These are phyloP conservation scores for Scheffersomyces stambukii DNA, from an alignment of 1,139 yeast genomes.

Conservation along the genomic window DNA sequence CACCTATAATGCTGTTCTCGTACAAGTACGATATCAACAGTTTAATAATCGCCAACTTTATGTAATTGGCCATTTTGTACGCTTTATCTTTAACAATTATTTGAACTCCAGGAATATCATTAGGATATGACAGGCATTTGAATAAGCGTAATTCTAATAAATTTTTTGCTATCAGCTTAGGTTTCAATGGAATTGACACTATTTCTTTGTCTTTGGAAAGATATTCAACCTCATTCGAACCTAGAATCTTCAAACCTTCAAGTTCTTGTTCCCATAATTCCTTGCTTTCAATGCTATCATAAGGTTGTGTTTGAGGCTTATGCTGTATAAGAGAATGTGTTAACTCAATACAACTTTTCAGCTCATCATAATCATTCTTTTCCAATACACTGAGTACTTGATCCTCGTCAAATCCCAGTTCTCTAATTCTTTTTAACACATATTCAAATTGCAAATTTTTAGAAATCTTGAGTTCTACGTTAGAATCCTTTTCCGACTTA, in stretches of 20 bases:
- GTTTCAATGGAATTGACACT: conserved; percentile 28
- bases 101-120: conserved; percentile 58
- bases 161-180: conserved; percentile 23
- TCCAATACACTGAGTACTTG: conserved; percentile 52
- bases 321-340: conserved; percentile 35
- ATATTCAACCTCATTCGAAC: conserved; percentile 18
- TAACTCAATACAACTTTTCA: conserved; percentile 47
- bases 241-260: conserved; percentile 58
- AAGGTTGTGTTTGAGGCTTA: too few relatives aligned
- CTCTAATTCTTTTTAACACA: conserved; percentile 49
- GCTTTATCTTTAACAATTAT: conserved; percentile 44
- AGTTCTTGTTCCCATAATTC: conserved; percentile 73
- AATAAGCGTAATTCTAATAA: conserved; percentile 48
- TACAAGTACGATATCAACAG: conserved; percentile 40
- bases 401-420: conserved; percentile 68
- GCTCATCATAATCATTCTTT: conserved; percentile 41
- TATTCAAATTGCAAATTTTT: conserved; percentile 37
- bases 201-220: conserved; percentile 20
- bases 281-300: conserved; percentile 6
- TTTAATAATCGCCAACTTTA: conserved; percentile 60
- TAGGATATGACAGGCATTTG: conserved; percentile 54
- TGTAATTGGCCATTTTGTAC: conserved; percentile 65
- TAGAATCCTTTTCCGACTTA: conserved; percentile 43
- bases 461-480: conserved; percentile 41
- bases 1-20: conserved; percentile 52